phyloP scores from a whole-genome alignment of 164 flowering plant species.

The Liquidambar formosana region DNA sequence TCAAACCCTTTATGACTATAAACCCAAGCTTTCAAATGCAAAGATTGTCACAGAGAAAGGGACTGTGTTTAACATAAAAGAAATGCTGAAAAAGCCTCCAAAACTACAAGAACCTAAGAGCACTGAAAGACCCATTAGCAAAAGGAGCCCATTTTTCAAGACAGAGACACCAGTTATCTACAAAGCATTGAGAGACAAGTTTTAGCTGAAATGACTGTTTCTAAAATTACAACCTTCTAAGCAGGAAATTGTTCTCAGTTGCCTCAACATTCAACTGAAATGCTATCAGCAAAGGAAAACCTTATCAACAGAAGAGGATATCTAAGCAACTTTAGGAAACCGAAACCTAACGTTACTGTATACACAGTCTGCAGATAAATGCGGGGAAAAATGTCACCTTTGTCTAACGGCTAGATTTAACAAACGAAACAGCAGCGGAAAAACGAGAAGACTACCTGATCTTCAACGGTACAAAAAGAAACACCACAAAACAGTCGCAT shows the following conservation, averaged over 20 bases:
- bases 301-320: neutral
- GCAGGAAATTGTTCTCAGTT: no score
- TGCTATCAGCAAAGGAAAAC: neutral
- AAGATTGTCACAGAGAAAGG: neutral
- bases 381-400: neutral
- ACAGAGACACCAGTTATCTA: neutral
- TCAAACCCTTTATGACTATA: neutral
- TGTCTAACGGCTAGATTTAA: conserved; percentile 6
- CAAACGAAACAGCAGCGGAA: neutral
- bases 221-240: no score
- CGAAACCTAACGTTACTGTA: neutral
- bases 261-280: no score
- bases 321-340: neutral
- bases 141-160: neutral
- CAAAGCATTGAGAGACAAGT: neutral
- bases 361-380: no score
- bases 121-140: no score
- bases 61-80: neutral
- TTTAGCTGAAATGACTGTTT: neutral
- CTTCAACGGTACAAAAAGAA: neutral
- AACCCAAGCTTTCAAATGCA: neutral
- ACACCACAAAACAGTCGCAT: neutral
- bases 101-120: no score
- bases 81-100: no score
- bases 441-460: neutral